phyloP scores from a whole-genome alignment of 495 filamentous ascomycete species.

The Tuber indicum region DNA sequence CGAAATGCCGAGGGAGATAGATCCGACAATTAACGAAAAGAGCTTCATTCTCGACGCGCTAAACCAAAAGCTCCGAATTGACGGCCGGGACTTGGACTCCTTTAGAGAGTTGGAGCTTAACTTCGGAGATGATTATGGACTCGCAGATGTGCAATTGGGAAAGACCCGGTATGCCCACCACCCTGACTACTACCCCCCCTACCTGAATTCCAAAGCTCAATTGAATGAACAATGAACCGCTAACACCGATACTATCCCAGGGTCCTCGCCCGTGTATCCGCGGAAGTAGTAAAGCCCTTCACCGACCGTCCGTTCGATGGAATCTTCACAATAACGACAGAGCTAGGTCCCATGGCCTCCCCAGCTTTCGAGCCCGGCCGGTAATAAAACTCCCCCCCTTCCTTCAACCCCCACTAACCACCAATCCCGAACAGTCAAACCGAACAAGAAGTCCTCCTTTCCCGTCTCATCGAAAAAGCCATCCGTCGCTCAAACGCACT shows the following conservation, averaged over 20 bases:
- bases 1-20: slow-evolving; percentile 80
- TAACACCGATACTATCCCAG: slow-evolving; percentile 47
- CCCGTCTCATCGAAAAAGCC: slow-evolving; percentile 82
- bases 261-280: slow-evolving; percentile 76
- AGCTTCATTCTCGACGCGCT: slow-evolving; percentile 70
- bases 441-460: slow-evolving; percentile 73
- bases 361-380: slow-evolving; percentile 82
- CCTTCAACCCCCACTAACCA: slow-evolving; percentile 23
- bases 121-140: slow-evolving; percentile 86
- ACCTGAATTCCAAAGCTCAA: neutral
- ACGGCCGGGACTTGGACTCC: slow-evolving; percentile 70
- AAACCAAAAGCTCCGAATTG: slow-evolving; percentile 67
- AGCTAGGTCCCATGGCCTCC: slow-evolving; percentile 86
- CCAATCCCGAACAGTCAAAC: slow-evolving; percentile 51
- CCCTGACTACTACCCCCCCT: slow-evolving; percentile 1
- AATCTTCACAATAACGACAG: slow-evolving; percentile 81
- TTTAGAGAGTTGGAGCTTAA: slow-evolving; percentile 68
- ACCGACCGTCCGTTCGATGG: slow-evolving; percentile 89
- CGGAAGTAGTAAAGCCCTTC: slow-evolving; percentile 75
- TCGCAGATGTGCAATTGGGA: slow-evolving; percentile 80
- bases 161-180: slow-evolving; percentile 65
- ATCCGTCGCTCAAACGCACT: slow-evolving; percentile 85
- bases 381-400: slow-evolving; percentile 40
- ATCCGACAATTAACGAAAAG: slow-evolving; percentile 71
- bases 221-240: slow-evolving; percentile 9